phyloP scores from a whole-genome alignment of 305 asterid genomes.

The Solanum aculeatissimum region DNA sequence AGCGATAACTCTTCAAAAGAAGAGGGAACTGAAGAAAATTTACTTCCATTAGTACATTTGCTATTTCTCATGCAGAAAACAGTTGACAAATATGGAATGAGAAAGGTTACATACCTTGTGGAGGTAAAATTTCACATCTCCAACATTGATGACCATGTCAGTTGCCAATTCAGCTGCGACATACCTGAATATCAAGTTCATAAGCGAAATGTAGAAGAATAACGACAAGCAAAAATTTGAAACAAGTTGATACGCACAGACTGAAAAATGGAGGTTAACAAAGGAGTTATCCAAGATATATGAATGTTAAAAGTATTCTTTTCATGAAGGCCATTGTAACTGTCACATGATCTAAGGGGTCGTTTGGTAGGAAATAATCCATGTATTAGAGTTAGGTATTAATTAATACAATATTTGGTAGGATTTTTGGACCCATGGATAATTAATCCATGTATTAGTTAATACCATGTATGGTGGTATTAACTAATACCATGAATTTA shows the following conservation, averaged over 20 bases:
- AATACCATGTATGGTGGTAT: too few species aligned
- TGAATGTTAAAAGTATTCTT: neutral
- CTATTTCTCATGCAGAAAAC: neutral
- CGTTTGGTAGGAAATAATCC: too few species aligned
- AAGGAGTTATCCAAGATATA: neutral
- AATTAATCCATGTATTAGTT: too few species aligned
- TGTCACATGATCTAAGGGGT: neutral
- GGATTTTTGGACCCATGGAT: too few species aligned
- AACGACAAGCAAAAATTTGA: neutral
- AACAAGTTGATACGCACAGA: neutral
- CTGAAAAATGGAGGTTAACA: neutral
- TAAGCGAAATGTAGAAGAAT: neutral
- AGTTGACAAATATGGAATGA: too few species aligned
- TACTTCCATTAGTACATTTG: slow-evolving; percentile 2
- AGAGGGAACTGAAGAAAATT: slow-evolving; percentile 57
- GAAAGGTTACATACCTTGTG: slow-evolving; percentile 26
- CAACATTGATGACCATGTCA: slow-evolving; percentile 19
- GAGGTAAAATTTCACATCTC: slow-evolving; percentile 25
- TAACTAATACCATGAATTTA: too few species aligned
- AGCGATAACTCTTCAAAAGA: slow-evolving; percentile 62
- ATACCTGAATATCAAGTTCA: slow-evolving; percentile 17
- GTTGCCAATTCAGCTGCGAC: slow-evolving; percentile 31
- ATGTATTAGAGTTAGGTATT: too few species aligned
- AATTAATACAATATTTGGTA: too few species aligned
- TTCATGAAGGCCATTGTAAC: neutral